Conservation (phyloP, 345 rosid genomes). For the Eucalyptus decipiens region DNA sequence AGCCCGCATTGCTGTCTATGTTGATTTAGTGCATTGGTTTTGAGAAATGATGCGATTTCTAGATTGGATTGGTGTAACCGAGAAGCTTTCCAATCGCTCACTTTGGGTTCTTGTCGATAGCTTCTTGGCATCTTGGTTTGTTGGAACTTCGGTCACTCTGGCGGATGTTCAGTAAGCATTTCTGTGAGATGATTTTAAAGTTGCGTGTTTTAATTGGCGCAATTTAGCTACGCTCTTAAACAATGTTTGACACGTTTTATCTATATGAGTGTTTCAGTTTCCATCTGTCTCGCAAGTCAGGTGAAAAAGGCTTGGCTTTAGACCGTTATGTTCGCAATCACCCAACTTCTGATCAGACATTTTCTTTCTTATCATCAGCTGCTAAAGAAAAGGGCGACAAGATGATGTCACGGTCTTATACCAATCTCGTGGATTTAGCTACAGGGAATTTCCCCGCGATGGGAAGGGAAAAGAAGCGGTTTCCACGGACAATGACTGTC, state of each 20-base stretch:
- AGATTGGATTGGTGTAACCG: neutral
- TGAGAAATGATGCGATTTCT: neutral
- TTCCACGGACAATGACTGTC: slow-evolving; percentile 34
- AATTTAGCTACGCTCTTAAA: neutral
- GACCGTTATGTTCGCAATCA: neutral
- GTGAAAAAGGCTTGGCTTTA: neutral
- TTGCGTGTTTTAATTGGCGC: neutral
- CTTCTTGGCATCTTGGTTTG: neutral
- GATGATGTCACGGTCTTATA: slow-evolving; percentile 48
- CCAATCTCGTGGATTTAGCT: slow-evolving; percentile 45
- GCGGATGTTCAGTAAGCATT: neutral
- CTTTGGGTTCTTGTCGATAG: neutral
- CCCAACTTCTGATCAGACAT: neutral
- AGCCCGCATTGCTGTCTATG: neutral
- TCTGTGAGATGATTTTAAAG: neutral
- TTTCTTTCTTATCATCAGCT: neutral
- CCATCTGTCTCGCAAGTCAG: neutral
- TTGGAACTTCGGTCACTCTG: neutral
- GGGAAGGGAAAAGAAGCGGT: slow-evolving; percentile 20
- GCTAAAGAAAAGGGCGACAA: neutral
- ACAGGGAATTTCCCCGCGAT: slow-evolving; percentile 33
- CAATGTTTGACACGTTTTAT: neutral
- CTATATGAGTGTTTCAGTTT: neutral
- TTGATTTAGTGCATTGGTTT: neutral
- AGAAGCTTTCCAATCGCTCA: neutral